Base-by-base conservation (phyloP, 805 yeast genomes). In the Saccharomycopsis babjevae region DNA sequence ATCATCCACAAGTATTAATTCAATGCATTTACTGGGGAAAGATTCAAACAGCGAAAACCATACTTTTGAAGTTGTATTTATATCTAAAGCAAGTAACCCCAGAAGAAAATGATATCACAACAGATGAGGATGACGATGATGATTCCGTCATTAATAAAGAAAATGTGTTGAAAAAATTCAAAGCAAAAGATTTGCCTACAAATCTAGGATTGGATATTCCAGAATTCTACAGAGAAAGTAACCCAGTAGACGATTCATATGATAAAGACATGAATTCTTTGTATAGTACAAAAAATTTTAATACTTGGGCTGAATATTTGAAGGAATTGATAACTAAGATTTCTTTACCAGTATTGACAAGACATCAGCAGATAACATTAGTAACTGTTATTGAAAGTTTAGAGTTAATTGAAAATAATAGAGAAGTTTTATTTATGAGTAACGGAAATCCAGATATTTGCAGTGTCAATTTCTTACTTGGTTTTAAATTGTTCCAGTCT, bases 301-400 rank as follows among this genome's bases (percentile, higher is more conserved):
- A 61, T 1, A 42, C 56, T 3, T 63, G 65, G 65, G 55, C 42
- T 18, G 43, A 20, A 7, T 18, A 18, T 1, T 73, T 92, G 25
- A 73, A 77, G 16, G 87, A 85, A 25, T 82, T 82, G 63, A 74
- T 92, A 58, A 82, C 83, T 50, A 83, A 80, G 62, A 76, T 81
- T 5, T 78, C 93, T 1, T 74, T 92, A 32, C 97, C 97, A 0
- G 85, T 85, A 63, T 70, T 92, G 34, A 90, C 97, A 0, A 83
- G 97, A 62, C 97, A 92, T 73, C 97, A 92, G 70, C 98, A 92
- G 68, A 83, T 86, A 34, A 90, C 97, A 0, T 77, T 92, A 32
- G 77, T 86, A 1, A 82, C 88, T 16, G 83, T 89, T 1, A 76
- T 89, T 5, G 84, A 82, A 56, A 85, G 91, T 1, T 74, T 88